Evolutionary conservation across 345 rosid species (phyloP), one percentile per base, ranked within the genome.

Genomic region (Hibiscus syriacus): DNA sequence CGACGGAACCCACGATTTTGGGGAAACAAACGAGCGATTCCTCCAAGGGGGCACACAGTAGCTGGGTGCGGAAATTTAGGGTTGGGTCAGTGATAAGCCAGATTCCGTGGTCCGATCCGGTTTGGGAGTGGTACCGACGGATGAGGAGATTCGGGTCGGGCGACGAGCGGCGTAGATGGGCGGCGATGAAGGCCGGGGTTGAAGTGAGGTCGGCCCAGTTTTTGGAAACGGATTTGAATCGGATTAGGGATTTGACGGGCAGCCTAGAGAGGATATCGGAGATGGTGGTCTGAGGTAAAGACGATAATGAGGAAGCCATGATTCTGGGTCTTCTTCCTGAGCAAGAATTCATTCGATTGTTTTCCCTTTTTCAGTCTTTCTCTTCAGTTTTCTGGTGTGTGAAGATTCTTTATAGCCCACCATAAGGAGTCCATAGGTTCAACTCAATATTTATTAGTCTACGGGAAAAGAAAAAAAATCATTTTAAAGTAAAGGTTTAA

Each of bases 171-270:
- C 69, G 70, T 67, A 82, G 72, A 49, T 82, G 81, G 29, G 70
- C 7, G 68, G 78, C 9, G 23, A 77, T 14, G 74, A 82, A 71
- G 6, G 41, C 53, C 5, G 72, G 71, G 69, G 78, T 34, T 0
- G 63, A 27, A 43, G 78, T 55, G 66, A 82, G 75, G 17, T 70
- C 1, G 55, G 71, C 60, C 59, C 68, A 77, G 64, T 62, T 61
- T 36, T 73, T 79, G n/a, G 83, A 82, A 22, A 82, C 64, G 62
- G 73, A 72, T 49, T 77, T 59, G 67, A 82, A 82, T 10, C 83
- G 81, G 49, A 64, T 48, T 0, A 82, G 25, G 69, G 83, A 70
- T 66, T 82, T 77, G 50, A 73, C 52, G 0, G 86, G 86, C 3
- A 82, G 27, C 2, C 72, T 26, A 3, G 75, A 74, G 14, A 82